These are phyloP conservation scores for Zopfochytrium polystomum DNA, from an alignment of 371 early-diverging fungal genomes.

Conservation along the genomic window DNA sequence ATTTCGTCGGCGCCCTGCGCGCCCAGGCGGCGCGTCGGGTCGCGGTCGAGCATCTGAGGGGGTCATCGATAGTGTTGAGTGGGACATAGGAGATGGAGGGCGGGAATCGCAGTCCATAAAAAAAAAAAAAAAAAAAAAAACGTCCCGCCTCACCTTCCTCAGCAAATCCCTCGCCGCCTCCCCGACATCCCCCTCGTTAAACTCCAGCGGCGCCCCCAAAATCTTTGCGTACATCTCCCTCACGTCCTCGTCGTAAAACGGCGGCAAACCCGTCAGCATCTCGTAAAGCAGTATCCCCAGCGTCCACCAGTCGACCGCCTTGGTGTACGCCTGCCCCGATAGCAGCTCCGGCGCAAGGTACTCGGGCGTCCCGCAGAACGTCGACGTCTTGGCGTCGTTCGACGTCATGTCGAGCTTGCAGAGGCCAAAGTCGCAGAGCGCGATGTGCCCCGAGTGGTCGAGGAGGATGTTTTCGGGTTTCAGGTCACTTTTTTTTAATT, in stretches of 20 bases:
- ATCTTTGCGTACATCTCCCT: conserved; percentile 95
- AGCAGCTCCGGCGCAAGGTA: conserved; percentile 87
- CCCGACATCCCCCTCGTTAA: conserved; percentile 80
- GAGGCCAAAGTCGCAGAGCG: conserved; percentile 96
- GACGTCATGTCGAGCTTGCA: conserved; percentile 82
- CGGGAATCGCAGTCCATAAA: background rate
- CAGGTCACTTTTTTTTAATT: conserved; percentile 58
- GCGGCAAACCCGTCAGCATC: conserved; percentile 92
- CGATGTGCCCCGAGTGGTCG: conserved; percentile 95
- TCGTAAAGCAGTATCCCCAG: conserved; percentile 97
- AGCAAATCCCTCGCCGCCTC: conserved; percentile 65
- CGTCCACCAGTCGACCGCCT: conserved; percentile 88
- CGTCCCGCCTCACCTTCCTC: conserved; percentile 65
- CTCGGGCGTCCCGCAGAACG: conserved; percentile 90
- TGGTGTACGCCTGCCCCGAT: conserved; percentile 87
- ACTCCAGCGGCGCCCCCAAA: conserved; percentile 74
- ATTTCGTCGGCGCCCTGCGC: conserved; percentile 82
- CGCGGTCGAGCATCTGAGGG: conserved; percentile 80
- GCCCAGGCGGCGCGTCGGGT: conserved; percentile 81
- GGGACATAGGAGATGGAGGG: background rate
- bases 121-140: conserved; percentile 9
- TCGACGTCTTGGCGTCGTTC: conserved; percentile 71
- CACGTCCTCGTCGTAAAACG: conserved; percentile 93
- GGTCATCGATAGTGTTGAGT: background rate
- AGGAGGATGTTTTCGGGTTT: conserved; percentile 96